Base-by-base conservation (phyloP, 192 early-diverging fungal genomes). In the Rhizophagus clarus region DNA sequence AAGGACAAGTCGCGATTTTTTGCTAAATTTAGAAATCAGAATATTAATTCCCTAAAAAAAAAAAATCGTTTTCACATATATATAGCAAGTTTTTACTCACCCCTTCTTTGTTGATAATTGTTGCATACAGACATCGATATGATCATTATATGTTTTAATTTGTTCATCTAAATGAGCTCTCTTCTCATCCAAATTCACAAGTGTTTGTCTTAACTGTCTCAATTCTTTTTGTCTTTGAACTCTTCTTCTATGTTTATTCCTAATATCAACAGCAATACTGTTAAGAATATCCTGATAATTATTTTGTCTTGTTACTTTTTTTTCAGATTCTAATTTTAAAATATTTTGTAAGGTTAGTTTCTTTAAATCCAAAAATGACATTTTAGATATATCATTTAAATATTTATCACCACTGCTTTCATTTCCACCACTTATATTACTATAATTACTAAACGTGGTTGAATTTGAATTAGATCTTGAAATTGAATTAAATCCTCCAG, bases 211-310 rank as follows among this genome's bases (percentile, higher is more conserved):
- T 66, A 99, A 87, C 61, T 91, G 90, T 29, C 82, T 80, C 77
- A 96, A 87, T 81, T 99, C 97, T 0, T 82, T 84, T 10, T 91
- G 87, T 40, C 95, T 88, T 79, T 93, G 90, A 34, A 90, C 87
- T 29, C 98, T 90, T 15, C 96, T 91, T 31, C 93, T 88, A 75
- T 96, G 93, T 85, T 98, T 98, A 74, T 93, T 97, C 29, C 95
- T 88, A 85, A 99, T 96, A 77, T 98, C 97, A 40, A 92, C 86
- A 0, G 95, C 98, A 82, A 99, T 97, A 37, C 92, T 88, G 76
- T 96, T 97, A 42, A 99, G 87, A 89, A 98, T 93, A 62, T 92
- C 94, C 85, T 98, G 97, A 87, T 98, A 99, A 34, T 92, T 89
- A 82, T 97, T 93, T 67, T 82, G 82, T 32, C 91, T 87, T 1